Conservation (phyloP, 148 eudicot species). For the Spergularia bocconei region DNA sequence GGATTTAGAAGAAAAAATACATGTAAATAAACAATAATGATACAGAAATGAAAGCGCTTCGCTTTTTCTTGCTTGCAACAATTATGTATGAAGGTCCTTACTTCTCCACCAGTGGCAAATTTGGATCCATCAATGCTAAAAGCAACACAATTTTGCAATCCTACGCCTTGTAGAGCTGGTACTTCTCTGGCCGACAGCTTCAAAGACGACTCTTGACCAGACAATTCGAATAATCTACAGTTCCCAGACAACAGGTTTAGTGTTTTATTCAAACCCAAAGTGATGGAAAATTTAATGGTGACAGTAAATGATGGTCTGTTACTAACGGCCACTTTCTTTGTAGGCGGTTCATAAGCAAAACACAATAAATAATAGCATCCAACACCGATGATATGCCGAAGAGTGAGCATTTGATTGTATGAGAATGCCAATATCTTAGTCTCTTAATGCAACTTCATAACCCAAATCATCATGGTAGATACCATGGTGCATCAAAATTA, state of each 20-base stretch:
- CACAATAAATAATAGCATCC: background rate
- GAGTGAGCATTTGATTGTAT: background rate
- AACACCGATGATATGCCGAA: no score
- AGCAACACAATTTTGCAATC: constrained; percentile 68
- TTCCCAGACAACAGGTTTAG: constrained; percentile 2
- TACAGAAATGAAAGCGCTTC: background rate
- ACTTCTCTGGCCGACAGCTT: constrained; percentile 55
- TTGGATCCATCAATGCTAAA: constrained; percentile 87
- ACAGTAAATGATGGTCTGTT: background rate
- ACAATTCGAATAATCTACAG: constrained; percentile 65
- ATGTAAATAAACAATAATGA: background rate
- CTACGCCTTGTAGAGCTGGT: constrained; percentile 63
- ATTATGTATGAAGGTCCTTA: constrained; percentile 30
- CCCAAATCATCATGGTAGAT: no score
- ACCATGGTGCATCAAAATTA: no score
- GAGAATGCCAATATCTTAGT: no score
- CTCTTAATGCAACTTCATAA: no score
- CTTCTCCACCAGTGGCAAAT: constrained; percentile 88
- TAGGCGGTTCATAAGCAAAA: background rate
- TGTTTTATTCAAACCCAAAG: background rate
- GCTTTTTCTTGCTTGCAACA: background rate
- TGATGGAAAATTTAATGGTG: background rate
- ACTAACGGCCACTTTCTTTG: background rate
- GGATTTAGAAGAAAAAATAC: constrained; percentile 1
- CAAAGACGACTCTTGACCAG: constrained; percentile 38